Evolutionary conservation across 202 grass and related monocot species (phyloP), one percentile per base, ranked within the genome.

Genomic region (Cymbopogon flexuosus): DNA sequence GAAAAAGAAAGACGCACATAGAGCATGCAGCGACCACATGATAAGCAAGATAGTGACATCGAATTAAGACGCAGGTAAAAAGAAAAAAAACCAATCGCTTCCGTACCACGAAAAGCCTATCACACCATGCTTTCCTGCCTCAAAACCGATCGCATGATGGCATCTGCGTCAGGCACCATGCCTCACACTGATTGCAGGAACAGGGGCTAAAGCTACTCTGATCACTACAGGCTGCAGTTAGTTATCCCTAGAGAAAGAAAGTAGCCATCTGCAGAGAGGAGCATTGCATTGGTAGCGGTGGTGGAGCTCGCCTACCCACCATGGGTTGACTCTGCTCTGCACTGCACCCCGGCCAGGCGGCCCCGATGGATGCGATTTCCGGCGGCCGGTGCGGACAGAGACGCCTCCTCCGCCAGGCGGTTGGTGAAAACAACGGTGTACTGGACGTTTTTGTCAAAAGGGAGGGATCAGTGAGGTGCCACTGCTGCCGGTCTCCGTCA

Each of bases 391-490:
- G 49, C 0, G 49, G 49, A 54, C 49, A 54, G 8, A 54, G 49
- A 54, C 49, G 49, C 49, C 49, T 54, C 66, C 72, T 18, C 87
- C 72, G 63, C 63, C 81, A 59, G 64, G 63, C 64, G 47, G 87
- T 81, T 84, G 77, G 24, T 46, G 81, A 88, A 77, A 84, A 71
- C 64, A 59, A 84, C 64, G 3, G 41, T 70, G 19, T 80, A 88
- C 63, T 70, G 62, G 43, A 63, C 13, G 31, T 29, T 36, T 40
- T 40, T 66, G n/a, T 11, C 47, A 19, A 62, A 58, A 43, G 22
- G 4, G 4, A 0, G 4, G 4, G 1, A 2, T 1, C 3, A 68
- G 23, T 1, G 58, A 88, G 66, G 75, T 33, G 31, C 15, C n/a
- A 4, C 16, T 47, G 42, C 43, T 46, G 43, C 21, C 19, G 58